A percentile compares a stretch with the other conserved stretches of the same genome.
phyloP scores from a whole-genome alignment of 1,139 yeast genomes.

The Petasospora fabianii region DNA sequence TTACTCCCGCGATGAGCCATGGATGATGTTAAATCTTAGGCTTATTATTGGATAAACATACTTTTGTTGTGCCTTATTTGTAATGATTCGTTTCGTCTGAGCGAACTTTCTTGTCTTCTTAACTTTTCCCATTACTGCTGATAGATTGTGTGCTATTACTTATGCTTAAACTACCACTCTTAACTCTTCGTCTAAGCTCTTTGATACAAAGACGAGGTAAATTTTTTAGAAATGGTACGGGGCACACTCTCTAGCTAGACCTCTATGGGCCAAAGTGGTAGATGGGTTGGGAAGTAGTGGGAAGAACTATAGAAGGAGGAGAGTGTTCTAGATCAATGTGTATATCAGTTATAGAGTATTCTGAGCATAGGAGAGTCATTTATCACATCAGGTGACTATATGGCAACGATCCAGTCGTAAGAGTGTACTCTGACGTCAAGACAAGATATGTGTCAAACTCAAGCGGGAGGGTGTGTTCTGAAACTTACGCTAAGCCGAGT shows the following conservation, averaged over 20 bases:
- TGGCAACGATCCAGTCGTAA: too few species aligned
- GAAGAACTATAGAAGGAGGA: too few species aligned
- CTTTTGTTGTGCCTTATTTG: slow-evolving; percentile 67
- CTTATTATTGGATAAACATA: slow-evolving; percentile 27
- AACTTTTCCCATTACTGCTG: slow-evolving; percentile 78
- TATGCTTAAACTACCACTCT: too few species aligned
- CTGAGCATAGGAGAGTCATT: too few species aligned
- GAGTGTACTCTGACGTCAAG: too few species aligned
- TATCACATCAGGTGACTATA: too few species aligned
- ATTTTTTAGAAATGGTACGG: slow-evolving; percentile 5
- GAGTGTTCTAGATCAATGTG: too few species aligned
- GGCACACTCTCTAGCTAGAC: not conserved
- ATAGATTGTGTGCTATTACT: not conserved
- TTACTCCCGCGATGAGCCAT: too few species aligned
- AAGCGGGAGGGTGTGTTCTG: too few species aligned
- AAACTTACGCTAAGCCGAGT: too few species aligned
- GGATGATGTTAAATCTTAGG: not conserved
- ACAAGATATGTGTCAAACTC: too few species aligned
- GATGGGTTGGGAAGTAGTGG: not conserved
- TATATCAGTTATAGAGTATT: too few species aligned
- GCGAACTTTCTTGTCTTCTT: slow-evolving; percentile 96
- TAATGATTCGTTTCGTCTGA: slow-evolving; percentile 77
- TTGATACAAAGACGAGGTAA: not conserved
- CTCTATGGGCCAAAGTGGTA: not conserved
- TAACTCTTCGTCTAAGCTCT: not conserved